phyloP scores from a whole-genome alignment of 305 asterid species.

The Rubia balearica region DNA sequence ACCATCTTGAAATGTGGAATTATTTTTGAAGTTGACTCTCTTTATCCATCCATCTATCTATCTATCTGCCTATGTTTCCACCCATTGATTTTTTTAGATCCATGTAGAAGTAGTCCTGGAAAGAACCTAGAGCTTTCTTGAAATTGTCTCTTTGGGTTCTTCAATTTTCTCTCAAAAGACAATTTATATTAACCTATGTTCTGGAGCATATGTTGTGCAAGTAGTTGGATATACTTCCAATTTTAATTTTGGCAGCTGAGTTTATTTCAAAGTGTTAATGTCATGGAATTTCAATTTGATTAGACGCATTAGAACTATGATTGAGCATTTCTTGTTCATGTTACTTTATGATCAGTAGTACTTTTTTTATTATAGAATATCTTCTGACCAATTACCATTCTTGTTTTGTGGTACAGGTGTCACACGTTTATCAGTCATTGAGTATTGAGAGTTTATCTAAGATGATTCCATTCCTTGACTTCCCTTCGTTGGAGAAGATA shows the following conservation, averaged over 20 bases:
- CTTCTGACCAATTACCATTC: background rate
- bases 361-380: background rate
- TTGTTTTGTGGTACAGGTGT: conserved; percentile 21
- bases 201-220: background rate
- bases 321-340: background rate
- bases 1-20: too few species aligned
- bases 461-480: conserved; percentile 29
- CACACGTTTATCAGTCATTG: conserved; percentile 32
- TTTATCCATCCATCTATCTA: background rate
- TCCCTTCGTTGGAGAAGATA: conserved; percentile 27
- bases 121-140: background rate
- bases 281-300: background rate
- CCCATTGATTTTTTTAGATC: too few species aligned
- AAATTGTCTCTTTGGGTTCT: background rate
- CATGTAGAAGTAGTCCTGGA: too few species aligned
- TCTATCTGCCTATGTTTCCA: background rate
- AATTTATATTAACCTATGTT: background rate
- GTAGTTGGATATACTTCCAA: too few species aligned
- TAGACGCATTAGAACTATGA: background rate
- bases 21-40: too few species aligned
- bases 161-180: background rate
- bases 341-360: background rate
- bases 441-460: conserved; percentile 23
- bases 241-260: too few species aligned
- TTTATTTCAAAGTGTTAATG: too few species aligned